Percentiles rank a stretch among this genome's conserved stretches.
These are phyloP conservation scores for Fusarium lateritium DNA, from an alignment of 2,329 filamentous ascomycete genomes.

Conservation along the genomic window DNA sequence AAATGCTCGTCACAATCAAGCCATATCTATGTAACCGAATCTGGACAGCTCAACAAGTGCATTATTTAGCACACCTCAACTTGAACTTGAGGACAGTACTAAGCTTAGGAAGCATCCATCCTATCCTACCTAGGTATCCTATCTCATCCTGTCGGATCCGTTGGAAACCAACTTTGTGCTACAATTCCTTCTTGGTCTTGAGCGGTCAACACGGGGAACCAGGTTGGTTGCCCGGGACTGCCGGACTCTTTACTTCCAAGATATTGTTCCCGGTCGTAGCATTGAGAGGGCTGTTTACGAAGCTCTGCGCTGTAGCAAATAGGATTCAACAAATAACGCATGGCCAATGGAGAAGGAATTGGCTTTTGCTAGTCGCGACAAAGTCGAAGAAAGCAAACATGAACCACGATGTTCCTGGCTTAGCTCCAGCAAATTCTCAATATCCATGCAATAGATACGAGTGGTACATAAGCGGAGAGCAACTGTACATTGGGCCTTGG, in stretches of 20 bases:
- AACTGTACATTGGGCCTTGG: conserved; percentile 15
- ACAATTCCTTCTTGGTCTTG: conserved; percentile 25
- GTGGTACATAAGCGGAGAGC: neutral
- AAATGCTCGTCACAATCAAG: conserved; percentile 29
- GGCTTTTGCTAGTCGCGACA: conserved; percentile 31
- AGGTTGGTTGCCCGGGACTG: conserved; percentile 26
- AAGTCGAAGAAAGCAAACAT: conserved; percentile 8
- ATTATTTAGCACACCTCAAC: conserved; percentile 16
- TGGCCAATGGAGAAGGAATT: conserved; percentile 29
- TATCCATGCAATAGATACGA: conserved; percentile 23
- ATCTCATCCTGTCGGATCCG: conserved; percentile 5
- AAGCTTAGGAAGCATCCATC: neutral
- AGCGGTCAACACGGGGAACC: conserved; percentile 41
- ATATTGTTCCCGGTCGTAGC: conserved; percentile 13
- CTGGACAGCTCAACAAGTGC: conserved; percentile 37
- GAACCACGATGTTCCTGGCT: conserved; percentile 34
- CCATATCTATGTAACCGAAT: conserved; percentile 42
- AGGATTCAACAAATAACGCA: conserved; percentile 41
- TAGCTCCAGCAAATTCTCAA: conserved; percentile 29
- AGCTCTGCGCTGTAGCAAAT: conserved; percentile 10
- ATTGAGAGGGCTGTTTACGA: conserved; percentile 11
- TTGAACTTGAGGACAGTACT: conserved; percentile 13
- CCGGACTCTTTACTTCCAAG: conserved; percentile 32
- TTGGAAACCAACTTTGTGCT: neutral
- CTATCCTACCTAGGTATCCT: neutral